Conservation (phyloP, 306 rosid species). For the Psophocarpus tetragonolobus region DNA sequence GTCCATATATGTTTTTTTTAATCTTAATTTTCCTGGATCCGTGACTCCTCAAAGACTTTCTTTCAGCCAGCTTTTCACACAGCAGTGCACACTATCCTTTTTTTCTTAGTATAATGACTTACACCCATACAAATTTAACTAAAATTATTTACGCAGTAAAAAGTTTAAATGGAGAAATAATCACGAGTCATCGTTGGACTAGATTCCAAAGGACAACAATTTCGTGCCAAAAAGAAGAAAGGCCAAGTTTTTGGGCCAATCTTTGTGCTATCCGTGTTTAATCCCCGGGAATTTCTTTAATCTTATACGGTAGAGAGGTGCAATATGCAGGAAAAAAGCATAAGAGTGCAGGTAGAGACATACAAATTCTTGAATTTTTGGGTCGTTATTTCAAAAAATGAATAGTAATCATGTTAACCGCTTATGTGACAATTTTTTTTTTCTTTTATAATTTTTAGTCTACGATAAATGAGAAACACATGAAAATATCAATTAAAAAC, state of each 20-base stretch:
- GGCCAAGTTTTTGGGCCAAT: neutral
- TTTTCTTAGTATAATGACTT: neutral
- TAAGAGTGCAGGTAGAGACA: too few relatives aligned
- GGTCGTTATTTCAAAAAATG: too few relatives aligned
- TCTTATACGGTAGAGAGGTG: too few relatives aligned
- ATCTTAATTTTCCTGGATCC: neutral
- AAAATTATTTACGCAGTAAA: neutral
- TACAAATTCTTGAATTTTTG: too few relatives aligned
- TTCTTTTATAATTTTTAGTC: too few relatives aligned
- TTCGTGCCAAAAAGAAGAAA: neutral
- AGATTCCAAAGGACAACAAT: neutral
- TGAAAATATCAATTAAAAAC: too few relatives aligned
- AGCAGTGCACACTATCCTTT: neutral
- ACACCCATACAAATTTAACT: neutral
- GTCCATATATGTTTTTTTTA: neutral
- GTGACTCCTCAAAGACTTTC: conserved; percentile 3
- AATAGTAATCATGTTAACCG: too few relatives aligned
- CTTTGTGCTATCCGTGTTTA: neutral
- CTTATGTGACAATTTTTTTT: too few relatives aligned
- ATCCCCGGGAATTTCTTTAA: too few relatives aligned
- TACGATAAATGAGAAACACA: too few relatives aligned
- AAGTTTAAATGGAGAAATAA: neutral
- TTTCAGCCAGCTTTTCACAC: neutral
- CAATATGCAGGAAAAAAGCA: too few relatives aligned
- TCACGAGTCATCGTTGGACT: neutral